Percentiles rank a stretch among this genome's conserved stretches.
Conservation (phyloP, 2,329 filamentous ascomycete genomes). For the Pseudovirgaria hyperparasitica region DNA sequence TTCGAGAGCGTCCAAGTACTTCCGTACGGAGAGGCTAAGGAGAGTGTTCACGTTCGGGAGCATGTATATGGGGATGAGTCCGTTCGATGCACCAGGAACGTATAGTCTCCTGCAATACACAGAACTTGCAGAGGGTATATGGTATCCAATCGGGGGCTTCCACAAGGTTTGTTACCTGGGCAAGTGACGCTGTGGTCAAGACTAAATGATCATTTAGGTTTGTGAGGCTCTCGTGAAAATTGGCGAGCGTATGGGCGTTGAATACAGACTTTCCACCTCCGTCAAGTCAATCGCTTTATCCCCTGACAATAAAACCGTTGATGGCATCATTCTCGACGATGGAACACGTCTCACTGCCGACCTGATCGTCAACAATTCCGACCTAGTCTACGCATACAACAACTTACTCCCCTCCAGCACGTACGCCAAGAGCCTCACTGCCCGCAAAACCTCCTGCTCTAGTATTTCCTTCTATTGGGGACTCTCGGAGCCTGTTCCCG, state of each 20-base stretch:
- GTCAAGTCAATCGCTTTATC: constrained; percentile 44
- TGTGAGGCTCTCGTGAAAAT: constrained; percentile 52
- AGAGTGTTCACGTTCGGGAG: constrained; percentile 65
- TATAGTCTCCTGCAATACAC: constrained; percentile 65
- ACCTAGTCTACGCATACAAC: constrained; percentile 63
- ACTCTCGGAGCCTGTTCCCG: constrained; percentile 45
- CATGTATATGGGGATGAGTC: constrained; percentile 76
- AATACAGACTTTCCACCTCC: constrained; percentile 47
- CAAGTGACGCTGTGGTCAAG: background rate
- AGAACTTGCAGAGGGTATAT: constrained; percentile 62
- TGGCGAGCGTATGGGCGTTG: constrained; percentile 47
- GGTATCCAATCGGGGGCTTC: constrained; percentile 62
- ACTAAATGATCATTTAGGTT: constrained; percentile 18
- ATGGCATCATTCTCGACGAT: constrained; percentile 45
- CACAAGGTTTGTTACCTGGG: constrained; percentile 43
- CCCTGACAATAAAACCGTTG: constrained; percentile 38
- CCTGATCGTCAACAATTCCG: constrained; percentile 58
- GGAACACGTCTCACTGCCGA: constrained; percentile 51
- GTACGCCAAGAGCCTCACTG: constrained; percentile 28
- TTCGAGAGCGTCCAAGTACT: constrained; percentile 51
- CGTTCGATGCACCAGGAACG: constrained; percentile 62
- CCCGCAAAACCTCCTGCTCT: constrained; percentile 51
- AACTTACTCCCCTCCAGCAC: constrained; percentile 48
- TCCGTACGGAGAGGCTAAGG: constrained; percentile 54
- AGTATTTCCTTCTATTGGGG: constrained; percentile 71